phyloP scores from a whole-genome alignment of 495 filamentous ascomycete genomes.

The Penicillium soppii region DNA sequence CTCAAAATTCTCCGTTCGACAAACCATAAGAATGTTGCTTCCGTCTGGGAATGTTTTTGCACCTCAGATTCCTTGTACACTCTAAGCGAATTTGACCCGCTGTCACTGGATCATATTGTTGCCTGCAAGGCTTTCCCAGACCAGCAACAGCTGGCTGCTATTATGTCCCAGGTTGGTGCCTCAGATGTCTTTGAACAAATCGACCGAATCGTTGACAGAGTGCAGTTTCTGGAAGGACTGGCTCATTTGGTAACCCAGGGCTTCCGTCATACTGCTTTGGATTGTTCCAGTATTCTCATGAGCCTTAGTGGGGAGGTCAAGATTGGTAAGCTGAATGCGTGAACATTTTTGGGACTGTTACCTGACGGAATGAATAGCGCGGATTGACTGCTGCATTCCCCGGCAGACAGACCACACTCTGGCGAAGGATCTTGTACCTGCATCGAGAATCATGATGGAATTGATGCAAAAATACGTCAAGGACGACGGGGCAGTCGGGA shows the following conservation, averaged over 20 bases:
- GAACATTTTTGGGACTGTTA: not conserved
- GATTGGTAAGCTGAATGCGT: slow-evolving; percentile 11
- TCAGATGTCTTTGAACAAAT: not conserved
- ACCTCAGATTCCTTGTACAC: slow-evolving; percentile 11
- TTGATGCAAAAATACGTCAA: slow-evolving; percentile 41
- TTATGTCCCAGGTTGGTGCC: slow-evolving; percentile 16
- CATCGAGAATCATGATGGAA: slow-evolving; percentile 23
- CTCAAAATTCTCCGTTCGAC: slow-evolving; percentile 4
- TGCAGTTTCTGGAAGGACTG: slow-evolving; percentile 13
- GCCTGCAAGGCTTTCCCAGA: slow-evolving; percentile 17
- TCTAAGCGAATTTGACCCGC: slow-evolving; percentile 13
- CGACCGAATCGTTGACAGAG: slow-evolving; percentile 2
- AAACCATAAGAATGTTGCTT: slow-evolving; percentile 12
- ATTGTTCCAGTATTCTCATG: slow-evolving; percentile 16
- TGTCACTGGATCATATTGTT: slow-evolving; percentile 16
- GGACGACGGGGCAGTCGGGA: slow-evolving; percentile 30
- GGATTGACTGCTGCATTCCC: slow-evolving; percentile 7
- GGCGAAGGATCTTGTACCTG: slow-evolving; percentile 11
- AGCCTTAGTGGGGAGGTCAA: slow-evolving; percentile 10
- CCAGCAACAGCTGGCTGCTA: slow-evolving; percentile 13
- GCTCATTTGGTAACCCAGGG: slow-evolving; percentile 8
- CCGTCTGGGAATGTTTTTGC: slow-evolving; percentile 6
- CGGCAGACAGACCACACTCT: not conserved
- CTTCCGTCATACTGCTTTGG: slow-evolving; percentile 11
- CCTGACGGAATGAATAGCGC: slow-evolving; percentile 3